phyloP scores from a whole-genome alignment of 176 grass and related monocot species.

The Bolboschoenus planiculmis region DNA sequence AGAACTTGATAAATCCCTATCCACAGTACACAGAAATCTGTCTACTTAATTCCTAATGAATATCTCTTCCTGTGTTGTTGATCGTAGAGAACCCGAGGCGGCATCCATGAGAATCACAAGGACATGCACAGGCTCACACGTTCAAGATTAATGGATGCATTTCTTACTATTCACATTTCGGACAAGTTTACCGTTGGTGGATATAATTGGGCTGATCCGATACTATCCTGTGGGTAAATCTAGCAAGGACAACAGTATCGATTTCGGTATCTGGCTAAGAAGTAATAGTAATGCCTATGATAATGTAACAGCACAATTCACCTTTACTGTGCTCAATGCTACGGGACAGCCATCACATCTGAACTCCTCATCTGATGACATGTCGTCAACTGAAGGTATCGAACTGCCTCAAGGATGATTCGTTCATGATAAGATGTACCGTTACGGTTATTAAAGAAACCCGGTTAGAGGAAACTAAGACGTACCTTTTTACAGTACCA shows the following conservation, averaged over 20 bases:
- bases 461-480: not conserved
- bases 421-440: conserved; percentile 14
- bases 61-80: too few species aligned
- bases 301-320: not conserved
- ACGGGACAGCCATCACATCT: too few species aligned
- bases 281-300: not conserved
- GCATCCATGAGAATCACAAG: too few species aligned
- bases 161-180: too few species aligned
- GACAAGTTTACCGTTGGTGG: conserved; percentile 3
- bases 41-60: too few species aligned
- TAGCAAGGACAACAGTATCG: not conserved
- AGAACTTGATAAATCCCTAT: too few species aligned
- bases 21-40: too few species aligned
- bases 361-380: too few species aligned
- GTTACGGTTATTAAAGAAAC: not conserved
- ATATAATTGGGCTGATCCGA: conserved; percentile 23
- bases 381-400: too few species aligned
- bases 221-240: conserved; percentile 4
- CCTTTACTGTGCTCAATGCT: not conserved
- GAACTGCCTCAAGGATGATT: conserved; percentile 9
- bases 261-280: not conserved
- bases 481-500: not conserved
- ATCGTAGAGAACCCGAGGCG: too few species aligned
- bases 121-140: too few species aligned
- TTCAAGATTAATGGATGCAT: too few species aligned